Evolutionary conservation across 805 yeast species (phyloP), one percentile per base, ranked within the genome.

Genomic region (Ogataea philodendri): DNA sequence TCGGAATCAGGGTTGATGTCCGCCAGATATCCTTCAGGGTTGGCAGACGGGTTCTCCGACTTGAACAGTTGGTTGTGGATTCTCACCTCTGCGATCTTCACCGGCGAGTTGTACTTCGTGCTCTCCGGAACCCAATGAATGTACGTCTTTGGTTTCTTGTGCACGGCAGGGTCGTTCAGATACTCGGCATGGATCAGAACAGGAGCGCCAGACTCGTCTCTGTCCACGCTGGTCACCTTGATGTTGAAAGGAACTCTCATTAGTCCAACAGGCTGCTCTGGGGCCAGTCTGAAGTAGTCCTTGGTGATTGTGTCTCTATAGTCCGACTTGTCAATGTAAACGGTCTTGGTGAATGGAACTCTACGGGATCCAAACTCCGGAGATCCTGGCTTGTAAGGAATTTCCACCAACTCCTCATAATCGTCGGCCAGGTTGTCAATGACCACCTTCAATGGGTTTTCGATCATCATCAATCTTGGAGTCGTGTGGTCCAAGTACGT

Each of bases 101-200:
- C 69, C 4, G 90, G 89, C 7, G 87, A 78, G 26, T 67, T 65
- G 51, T 76, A 67, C 42, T 74, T 72, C 20, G 67, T 65, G 15
- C 80, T 68, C 44, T 78, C 77, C 33, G 96, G 95, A 33, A 93
- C 80, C 98, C 98, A 93, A 66, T 93, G 98, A 55, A 93, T 88
- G 59, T 71, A 93, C 7, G 98, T 89, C 76, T 90, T 93, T 56
- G 98, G 98, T 58, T 85, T 87, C 60, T 70, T 74, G 46, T 68
- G 68, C 37, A 65, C 66, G 10, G 59, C 57, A 14, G 67, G 60
- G 37, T 76, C 85, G 45, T 76, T 77, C 56, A 88, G 84, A 56
- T 90, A 93, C 52, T 81, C 75, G 32, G 84, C 96, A 49, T 81
- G 80, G 39, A 93, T 76, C 62, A 75, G 78, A 14, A 67, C 67